Base-by-base conservation (phyloP, 2,329 filamentous ascomycete species). In the Fusarium nygamai region DNA sequence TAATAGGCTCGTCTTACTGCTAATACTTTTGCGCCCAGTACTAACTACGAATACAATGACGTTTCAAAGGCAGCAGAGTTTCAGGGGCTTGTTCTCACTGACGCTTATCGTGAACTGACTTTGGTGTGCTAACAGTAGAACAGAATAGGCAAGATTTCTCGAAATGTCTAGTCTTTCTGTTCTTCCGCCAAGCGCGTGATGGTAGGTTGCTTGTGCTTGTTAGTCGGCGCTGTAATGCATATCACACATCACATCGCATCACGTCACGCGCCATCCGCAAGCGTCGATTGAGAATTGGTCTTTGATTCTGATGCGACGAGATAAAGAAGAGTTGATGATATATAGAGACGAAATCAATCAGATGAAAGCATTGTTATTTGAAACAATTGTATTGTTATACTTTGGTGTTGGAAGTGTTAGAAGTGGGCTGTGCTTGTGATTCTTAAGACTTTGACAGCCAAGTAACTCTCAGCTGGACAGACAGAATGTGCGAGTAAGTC, bases 211-310 rank as follows among this genome's bases (percentile, higher is more conserved):
- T 57, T 48, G 41, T 27, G 54, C 61, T 66, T 46, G 38, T 36
- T 66, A 29, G 44, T 43, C 41, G 20, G 16, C 11, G 22, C n/a
- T 50, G 53, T 34, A 57, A 29, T 61, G 66, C 70, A 67, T 61
- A 64, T 74, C 71, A 69, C 57, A 53, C 50, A 44, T 51, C 50
- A 44, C 59, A 44, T 58, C 38, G 51, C 56, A 65, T 69, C 71
- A 61, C 39, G 57, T 74, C 67, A 47, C 72, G 60, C 64, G 72
- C 69, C 53, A 47, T 74, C 63, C 67, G 56, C 56, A 74, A 74
- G 63, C 67, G 71, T 68, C 50, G 39, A 38, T 50, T 29, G 57
- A 67, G 53, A 33, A 43, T 27, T 31, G 41, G 22, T n/a, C 8
- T 11, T 36, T 36, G 19, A 38, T 38, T 24, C 29, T n/a, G 33